Evolutionary conservation across 179 eudicot species (phyloP), one percentile per base, ranked within the genome.

Genomic region (Nepenthes alata): DNA sequence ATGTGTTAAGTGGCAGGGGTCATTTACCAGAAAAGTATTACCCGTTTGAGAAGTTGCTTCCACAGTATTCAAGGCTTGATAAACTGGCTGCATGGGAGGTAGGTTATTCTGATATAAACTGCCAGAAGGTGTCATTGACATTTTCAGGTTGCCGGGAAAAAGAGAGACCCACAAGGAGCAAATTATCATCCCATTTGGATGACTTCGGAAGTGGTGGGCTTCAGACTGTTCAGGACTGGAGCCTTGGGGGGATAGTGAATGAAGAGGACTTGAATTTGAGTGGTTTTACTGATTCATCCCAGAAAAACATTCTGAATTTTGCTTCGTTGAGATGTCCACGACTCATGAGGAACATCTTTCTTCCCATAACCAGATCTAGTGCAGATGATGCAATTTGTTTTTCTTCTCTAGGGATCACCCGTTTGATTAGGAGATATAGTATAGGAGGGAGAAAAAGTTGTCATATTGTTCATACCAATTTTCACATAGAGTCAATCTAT

Each of bases 371-470:
- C 58, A 77, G 65, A 69, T 56, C 57, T 65, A 72, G 64, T 57
- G 69, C 57, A 70, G 80, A 73, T 41, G 88, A 82, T 65, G 67
- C 76, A 69, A 71, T 89, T 47, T 83, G 95, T 65, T 81, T 80
- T 77, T 89, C 98, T 72, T 66, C 83, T 67, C 70, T 85, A 70
- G 98, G 98, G 68, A 67, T 93, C 51, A 89, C 90, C 14, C 81
- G 90, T 59, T 83, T 89, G 4, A 37, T 67, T 44, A 79, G 66
- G 72, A 67, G 68, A 67, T 41, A 60, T 48, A 74, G 51, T 68
- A 39, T 3, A 67, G 60, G 70, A 67, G 76, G 66, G 55, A 73
- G 63, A 63, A 56, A 70, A 61, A 72, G 62, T 69, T 77, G 55
- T 61, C 75, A 74, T 55, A 72, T 89, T 72, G 71, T 67, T 59